Evolutionary conservation across 306 rosid species (phyloP), one percentile per base, ranked within the genome.

Genomic region (Pyrus bretschneideri): DNA sequence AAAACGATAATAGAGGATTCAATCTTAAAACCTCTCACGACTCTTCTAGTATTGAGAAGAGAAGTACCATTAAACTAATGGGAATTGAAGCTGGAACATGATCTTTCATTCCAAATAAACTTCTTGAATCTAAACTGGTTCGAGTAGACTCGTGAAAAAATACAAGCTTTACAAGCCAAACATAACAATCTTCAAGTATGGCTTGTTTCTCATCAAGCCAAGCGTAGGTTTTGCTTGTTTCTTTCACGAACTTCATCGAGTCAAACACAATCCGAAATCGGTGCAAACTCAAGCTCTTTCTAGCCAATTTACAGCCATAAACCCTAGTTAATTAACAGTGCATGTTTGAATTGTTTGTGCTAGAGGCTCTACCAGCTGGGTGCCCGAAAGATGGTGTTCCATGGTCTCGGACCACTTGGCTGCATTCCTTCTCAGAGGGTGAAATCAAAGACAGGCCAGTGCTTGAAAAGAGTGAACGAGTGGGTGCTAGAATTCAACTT

Each of bases 401-500:
- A 93, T 65, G 96, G 96, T 25, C 70, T 93, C 52, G 94, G 94
- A 6, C 96, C 98, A 10, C 85, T 91, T 0, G 98, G 98, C n/a
- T 93, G 98, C 82, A 91, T 93, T 81, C 96, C 98, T 35, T 93
- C 98, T 17, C 97, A 93, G 58, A 82, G 96, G 75, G 96, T 88
- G 67, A 93, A 91, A 73, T 91, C 98, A 59, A 90, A 51, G 76
- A 72, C 2, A 31, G 85, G 97, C 1, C 71, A 88, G 81, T 93
- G 98, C 87, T 83, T 93, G 33, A 83, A 77, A 71, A 80, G 81
- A 67, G 92, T 93, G 6, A 93, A 93, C 67, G 76, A 80, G 76
- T 83, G 84, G 89, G 45, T 81, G 40, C 71, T 44, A 3, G 74
- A 78, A 12, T 86, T 86, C 84, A 86, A 86, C 82, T 84, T 90